Evolutionary conservation across 192 early-diverging fungal species (phyloP), one percentile per base, ranked within the genome.

Genomic region (Rhizophagus prolifer): DNA sequence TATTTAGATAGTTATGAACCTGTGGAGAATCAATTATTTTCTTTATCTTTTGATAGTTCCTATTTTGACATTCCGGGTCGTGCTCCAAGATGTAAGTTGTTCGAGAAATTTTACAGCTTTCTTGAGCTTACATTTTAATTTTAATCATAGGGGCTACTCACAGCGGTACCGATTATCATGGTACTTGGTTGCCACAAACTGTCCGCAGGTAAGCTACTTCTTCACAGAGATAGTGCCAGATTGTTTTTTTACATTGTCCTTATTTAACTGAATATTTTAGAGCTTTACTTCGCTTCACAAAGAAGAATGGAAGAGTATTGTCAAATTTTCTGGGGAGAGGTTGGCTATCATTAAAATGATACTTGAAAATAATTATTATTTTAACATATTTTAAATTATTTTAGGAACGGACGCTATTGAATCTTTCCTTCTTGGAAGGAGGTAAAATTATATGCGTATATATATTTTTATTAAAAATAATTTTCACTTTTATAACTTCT

Each of bases 281-380:
- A 34, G 90, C 91, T 4, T 78, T 97, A 12, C 84, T 91, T 60
- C 86, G 92, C 38, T 95, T 92, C 78, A 96, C 96, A 1, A 74
- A 67, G 9, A 89, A 89, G 28, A 91, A 93, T 41, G 94, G 94
- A 28, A 89, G 88, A 41, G 88, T 97, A 31, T 82, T 97, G 66
- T 95, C 94, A 23, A 97, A 96, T 77, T 97, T 97, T 73, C 80
- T 95, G 19, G 96, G 96, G n/a, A 89, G 95, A 54, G 95, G 94
- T 74, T 23, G 23, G 61, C 21, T n/a, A 31, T 23, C 10, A 54
- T 36, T 21, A 59, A 16, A 58, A 36, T n/a, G 28, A 31, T 60
- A 25, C 3, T 59, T 25, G 19, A 23, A 73, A 23, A 34, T 25
- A 59, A 38, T 60, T n/a, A 47, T 44, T 26, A 10, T 38, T 23